Percentiles rank a stretch among this genome's conserved stretches.
phyloP scores from a whole-genome alignment of 495 filamentous ascomycete species.

The Neurospora sp. region DNA sequence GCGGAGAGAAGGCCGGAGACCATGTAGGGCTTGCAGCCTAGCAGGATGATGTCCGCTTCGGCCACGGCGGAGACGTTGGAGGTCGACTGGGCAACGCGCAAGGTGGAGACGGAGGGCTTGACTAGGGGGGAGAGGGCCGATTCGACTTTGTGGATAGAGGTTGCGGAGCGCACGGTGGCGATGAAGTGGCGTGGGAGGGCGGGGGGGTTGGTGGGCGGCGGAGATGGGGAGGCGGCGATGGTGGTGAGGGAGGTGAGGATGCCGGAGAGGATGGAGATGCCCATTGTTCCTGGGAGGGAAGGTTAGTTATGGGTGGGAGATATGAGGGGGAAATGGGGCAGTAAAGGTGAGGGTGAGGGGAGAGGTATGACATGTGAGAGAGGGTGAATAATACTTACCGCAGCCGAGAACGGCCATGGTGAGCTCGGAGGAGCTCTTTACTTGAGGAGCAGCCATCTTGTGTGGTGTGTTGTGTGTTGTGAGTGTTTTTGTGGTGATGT shows the following conservation, averaged over 20 bases:
- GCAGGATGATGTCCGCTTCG: conserved; percentile 54
- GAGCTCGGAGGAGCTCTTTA: conserved; percentile 35
- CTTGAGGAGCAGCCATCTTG: conserved; percentile 12
- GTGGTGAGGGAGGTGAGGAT: conserved; percentile 55
- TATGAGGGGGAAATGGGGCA: not conserved
- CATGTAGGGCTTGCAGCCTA: conserved; percentile 74
- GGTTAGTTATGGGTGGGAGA: conserved; percentile 2
- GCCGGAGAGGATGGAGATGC: conserved; percentile 73
- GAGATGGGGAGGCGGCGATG: conserved; percentile 42
- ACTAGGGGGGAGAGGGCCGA: conserved; percentile 33
- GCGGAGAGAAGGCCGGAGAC: conserved; percentile 52
- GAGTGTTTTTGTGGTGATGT: not conserved
- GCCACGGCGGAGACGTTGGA: conserved; percentile 51
- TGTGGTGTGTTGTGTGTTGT: not conserved
- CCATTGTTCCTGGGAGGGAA: conserved; percentile 69
- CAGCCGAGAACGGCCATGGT: conserved; percentile 65
- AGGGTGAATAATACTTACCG: conserved; percentile 32
- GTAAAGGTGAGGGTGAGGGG: not conserved
- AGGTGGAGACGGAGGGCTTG: conserved; percentile 29
- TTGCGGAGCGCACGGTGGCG: conserved; percentile 57
- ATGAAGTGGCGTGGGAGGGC: conserved; percentile 61
- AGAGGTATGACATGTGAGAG: too few relatives aligned
- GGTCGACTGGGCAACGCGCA: conserved; percentile 32
- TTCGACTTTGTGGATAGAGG: conserved; percentile 54
- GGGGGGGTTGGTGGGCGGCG: conserved; percentile 38